Base-by-base conservation (phyloP, 2,329 filamentous ascomycete species). In the Fusarium xylarioides region DNA sequence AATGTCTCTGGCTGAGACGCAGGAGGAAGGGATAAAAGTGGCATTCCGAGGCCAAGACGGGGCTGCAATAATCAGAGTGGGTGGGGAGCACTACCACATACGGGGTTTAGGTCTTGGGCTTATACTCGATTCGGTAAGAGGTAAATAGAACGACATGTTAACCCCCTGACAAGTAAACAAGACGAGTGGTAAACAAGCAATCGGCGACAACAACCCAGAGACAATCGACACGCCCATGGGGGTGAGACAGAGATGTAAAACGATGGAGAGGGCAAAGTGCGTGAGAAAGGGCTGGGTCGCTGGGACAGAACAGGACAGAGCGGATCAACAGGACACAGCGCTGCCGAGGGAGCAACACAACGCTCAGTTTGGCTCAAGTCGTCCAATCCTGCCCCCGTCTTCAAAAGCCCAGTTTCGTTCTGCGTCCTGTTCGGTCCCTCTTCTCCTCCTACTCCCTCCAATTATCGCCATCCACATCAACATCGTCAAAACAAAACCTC, bases 331-430 rank as follows among this genome's bases (percentile, higher is more conserved):
- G 72, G 58, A 74, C 67, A 50, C 59, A 57, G 63, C 63, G 65
- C 68, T 54, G 57, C 73, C 66, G 73, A 71, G 66, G 71, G 66
- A 76, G 66, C 70, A 64, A 69, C 71, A 63, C 59, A 68, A 68
- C 64, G 38, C 55, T 50, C 56, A 53, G 32, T 64, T 47, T 60
- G 43, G 66, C 55, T 49, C 67, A 74, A 63, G 63, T 73, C 53
- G 65, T 78, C 78, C 77, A 75, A 79, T 78, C 79, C 76, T 68
- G 72, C 76, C 77, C 79, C 79, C 78, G 78, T 78, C 80, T 77
- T 83, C 82, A 83, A 83, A 83, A 83, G 77, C 81, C 77, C 79
- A 78, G 77, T 76, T 77, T 75, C 76, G 79, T 74, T 80, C 79
- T 79, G 75, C 77, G 72, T 74, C 69, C 68, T 63, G 58, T 71